Base-by-base conservation (phyloP, 129 eudicot species). In the Helianthus tuberosus region DNA sequence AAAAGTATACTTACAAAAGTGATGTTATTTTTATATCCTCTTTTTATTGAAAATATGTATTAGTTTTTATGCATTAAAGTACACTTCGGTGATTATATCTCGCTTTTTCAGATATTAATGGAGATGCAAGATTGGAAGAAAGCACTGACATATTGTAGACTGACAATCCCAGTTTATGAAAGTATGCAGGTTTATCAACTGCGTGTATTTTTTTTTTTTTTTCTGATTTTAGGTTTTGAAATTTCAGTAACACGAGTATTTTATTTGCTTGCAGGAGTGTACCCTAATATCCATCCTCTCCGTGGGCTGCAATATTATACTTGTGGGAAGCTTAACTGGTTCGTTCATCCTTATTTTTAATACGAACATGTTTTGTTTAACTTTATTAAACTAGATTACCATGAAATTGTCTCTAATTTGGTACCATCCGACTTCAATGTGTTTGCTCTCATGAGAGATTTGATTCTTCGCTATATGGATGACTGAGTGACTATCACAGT, bases 311-410 rank as follows among this genome's bases (percentile, higher is more conserved):
- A 91, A 60, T 88, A 91, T 80, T 94, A 88, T 72, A 84, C 89
- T 29, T 86, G 96, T 61, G 97, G 97, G 72, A 94, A 91, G 78
- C 91, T 94, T 65, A 91, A 88, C 73, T 91, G 99, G 99, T 94
- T 54, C 63, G 85, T 80, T 16, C 51, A 25, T 25, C 16, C n/a
- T 44, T 29, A 6, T 8, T 27, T 59, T 60, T n/a, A 14, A n/a
- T 25, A n/a, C 58, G 9, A 32, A 8, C 7, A 20, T 64, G 69
- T 47, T n/a, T 72, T 60, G 9, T 32, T 46, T 6, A 29, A 9
- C 25, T 35, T 11, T 17, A 6, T 48, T 16, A 17, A 15, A 11
- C 44, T 32, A 51, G 23, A 51, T 51, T 51, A n/a, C 4, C 61
- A 54, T 3, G 8, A 55, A 13, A 17, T 8, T 3, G 32, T 20